A percentile compares a stretch with the other conserved stretches of the same genome.
These are phyloP conservation scores for Malus asiatica DNA, from an alignment of 306 rosid genomes.

Conservation along the genomic window DNA sequence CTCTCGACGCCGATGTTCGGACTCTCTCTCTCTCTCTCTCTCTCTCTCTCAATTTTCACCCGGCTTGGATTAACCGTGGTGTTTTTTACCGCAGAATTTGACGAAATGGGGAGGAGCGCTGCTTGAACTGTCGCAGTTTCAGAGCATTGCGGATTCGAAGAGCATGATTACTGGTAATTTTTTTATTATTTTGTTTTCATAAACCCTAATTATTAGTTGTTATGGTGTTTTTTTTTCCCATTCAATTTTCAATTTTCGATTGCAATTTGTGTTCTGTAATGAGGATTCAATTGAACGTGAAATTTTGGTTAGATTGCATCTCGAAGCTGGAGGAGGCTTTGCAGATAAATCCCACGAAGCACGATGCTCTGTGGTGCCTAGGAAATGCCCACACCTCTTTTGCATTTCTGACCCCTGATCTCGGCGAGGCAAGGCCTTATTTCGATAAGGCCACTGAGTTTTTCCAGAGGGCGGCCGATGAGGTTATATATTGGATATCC, in stretches of 20 bases:
- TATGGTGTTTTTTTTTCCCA: neutral
- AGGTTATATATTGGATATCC: slow-evolving; percentile 26
- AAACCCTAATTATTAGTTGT: neutral
- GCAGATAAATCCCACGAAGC: slow-evolving; percentile 46
- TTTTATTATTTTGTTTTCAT: neutral
- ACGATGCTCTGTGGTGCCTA: slow-evolving; percentile 66
- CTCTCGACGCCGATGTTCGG: slow-evolving; percentile 64
- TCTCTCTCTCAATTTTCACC: neutral
- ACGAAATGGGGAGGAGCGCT: slow-evolving; percentile 73
- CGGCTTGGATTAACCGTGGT: neutral
- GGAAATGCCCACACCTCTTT: slow-evolving; percentile 60
- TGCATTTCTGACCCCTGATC: slow-evolving; percentile 57
- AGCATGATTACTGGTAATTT: slow-evolving; percentile 47
- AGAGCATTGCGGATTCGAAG: slow-evolving; percentile 41
- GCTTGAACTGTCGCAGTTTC: slow-evolving; percentile 66
- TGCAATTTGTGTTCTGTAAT: neutral
- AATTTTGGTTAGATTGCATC: slow-evolving; percentile 39
- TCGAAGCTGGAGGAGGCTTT: slow-evolving; percentile 74
- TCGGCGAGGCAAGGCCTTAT: slow-evolving; percentile 47
- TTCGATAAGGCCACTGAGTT: slow-evolving; percentile 52
- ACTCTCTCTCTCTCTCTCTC: neutral
- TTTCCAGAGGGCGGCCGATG: slow-evolving; percentile 55
- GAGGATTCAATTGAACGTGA: neutral
- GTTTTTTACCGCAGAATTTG: slow-evolving; percentile 40
- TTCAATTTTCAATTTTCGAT: neutral